Base-by-base conservation (phyloP, 257 asterid species). In the Solanum arcanum region DNA sequence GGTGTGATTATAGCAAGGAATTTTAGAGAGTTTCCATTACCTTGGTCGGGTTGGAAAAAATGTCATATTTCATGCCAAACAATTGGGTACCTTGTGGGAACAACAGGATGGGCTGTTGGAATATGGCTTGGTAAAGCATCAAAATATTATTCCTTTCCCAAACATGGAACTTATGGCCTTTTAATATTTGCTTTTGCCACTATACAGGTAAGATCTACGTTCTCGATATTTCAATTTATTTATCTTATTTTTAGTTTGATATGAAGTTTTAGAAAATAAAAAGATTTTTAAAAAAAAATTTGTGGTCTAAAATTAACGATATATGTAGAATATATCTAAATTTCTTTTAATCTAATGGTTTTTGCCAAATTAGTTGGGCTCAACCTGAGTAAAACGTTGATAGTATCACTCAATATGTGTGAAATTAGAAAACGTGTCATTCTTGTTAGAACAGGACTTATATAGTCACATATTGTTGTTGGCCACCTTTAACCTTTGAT, bases 1-100 rank as follows among this genome's bases (percentile, higher is more conserved):
- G 98, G 98, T 16, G 94, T 80, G 73, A 94, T 94, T 18, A 83
- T 90, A 16, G 90, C 95, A 1, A 88, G 98, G 87, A 94, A 94
- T 90, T 93, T 86, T 59, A 83, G 44, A 44, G 64, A 2, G 23
- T 86, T 21, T 60, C 95, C 94, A 0, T 7, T n/a, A 10, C 9
- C 1, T 4, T 89, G 88, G 84, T 0, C 0, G 1, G 4, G 20
- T 12, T 92, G 93, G 95, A 39, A 9, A 78, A 5, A 1, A 5
- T 42, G 86, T 56, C 98, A 95, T 74, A 80, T 89, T 16, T 46
- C 11, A 60, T 91, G 90, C 87, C 97, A 95, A 86, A 62, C 37
- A 27, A 8, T 66, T 62, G 97, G 96, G 27, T 95, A 92, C 83
- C 12, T 62, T n/a, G 84, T 91, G 0, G 97, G 97, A 3, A 23